Conservation (phyloP, 257 asterid species). For the Nicotiana tomentosiformis region DNA sequence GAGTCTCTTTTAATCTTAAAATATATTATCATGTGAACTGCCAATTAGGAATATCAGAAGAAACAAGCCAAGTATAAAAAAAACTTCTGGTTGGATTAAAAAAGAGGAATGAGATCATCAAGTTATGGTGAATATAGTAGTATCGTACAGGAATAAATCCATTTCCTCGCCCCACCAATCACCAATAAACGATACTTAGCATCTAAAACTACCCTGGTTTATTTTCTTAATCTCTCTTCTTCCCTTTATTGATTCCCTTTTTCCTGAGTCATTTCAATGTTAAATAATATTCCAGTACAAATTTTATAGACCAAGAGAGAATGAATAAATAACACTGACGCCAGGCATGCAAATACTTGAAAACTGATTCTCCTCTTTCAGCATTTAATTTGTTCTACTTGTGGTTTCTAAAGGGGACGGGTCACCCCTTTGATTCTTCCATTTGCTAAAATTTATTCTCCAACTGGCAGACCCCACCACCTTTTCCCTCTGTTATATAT, state of each 20-base stretch:
- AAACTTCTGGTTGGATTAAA: neutral
- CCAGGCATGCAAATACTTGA: conserved; percentile 16
- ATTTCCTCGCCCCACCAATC: neutral
- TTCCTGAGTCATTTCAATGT: neutral
- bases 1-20: neutral
- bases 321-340: conserved; percentile 10
- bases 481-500: conserved; percentile 34
- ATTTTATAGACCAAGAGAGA: conserved; percentile 16
- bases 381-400: conserved; percentile 8
- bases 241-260: neutral
- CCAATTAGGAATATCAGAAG: neutral
- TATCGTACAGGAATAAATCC: neutral
- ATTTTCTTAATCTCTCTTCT: neutral
- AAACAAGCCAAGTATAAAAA: neutral
- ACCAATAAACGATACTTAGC: neutral
- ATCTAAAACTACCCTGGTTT: neutral
- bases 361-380: conserved; percentile 12
- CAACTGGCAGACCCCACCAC: conserved; percentile 48
- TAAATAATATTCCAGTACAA: neutral
- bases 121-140: neutral
- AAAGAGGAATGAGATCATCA: neutral
- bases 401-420: conserved; percentile 47
- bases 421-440: conserved; percentile 41
- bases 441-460: conserved; percentile 37
- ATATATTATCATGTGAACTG: neutral